A percentile compares a stretch with the other conserved stretches of the same genome.
These are phyloP conservation scores for Aspergillus kassunensis DNA, from an alignment of 495 filamentous ascomycete genomes.

Conservation along the genomic window DNA sequence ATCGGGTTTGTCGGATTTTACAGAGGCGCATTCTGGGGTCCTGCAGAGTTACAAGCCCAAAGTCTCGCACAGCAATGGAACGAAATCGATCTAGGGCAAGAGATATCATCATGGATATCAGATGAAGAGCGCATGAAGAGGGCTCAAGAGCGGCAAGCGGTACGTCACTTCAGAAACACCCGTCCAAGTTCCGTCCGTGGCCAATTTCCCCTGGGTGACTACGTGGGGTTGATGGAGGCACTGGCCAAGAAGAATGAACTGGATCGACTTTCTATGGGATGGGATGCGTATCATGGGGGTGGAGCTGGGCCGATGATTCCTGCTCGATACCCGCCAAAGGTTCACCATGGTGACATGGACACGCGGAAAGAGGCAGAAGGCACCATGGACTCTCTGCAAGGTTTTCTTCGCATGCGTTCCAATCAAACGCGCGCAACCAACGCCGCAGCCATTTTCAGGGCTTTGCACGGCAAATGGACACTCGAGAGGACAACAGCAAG, in stretches of 20 bases:
- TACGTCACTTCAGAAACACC: conserved; percentile 25
- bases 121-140: conserved; percentile 14
- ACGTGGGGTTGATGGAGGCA: conserved; percentile 71
- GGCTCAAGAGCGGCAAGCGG: conserved; percentile 20
- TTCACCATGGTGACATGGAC: background rate
- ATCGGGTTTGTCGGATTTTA: conserved; percentile 85
- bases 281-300: background rate
- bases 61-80: conserved; percentile 51
- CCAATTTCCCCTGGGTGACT: conserved; percentile 81
- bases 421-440: conserved; percentile 3
- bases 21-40: conserved; percentile 79
- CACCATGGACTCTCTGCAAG: conserved; percentile 22
- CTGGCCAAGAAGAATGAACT: conserved; percentile 53
- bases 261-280: conserved; percentile 13
- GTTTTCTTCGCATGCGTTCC: conserved; percentile 9
- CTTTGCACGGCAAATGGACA: conserved; percentile 69
- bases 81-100: background rate
- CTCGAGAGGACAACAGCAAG: conserved; percentile 41
- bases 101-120: background rate
- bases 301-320: conserved; percentile 32
- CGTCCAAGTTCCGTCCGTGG: conserved; percentile 39
- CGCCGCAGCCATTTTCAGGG: conserved; percentile 59
- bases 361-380: background rate
- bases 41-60: conserved; percentile 82
- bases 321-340: conserved; percentile 26